phyloP scores from a whole-genome alignment of 352 stramenopile species.

The Phytopythium litorale region DNA sequence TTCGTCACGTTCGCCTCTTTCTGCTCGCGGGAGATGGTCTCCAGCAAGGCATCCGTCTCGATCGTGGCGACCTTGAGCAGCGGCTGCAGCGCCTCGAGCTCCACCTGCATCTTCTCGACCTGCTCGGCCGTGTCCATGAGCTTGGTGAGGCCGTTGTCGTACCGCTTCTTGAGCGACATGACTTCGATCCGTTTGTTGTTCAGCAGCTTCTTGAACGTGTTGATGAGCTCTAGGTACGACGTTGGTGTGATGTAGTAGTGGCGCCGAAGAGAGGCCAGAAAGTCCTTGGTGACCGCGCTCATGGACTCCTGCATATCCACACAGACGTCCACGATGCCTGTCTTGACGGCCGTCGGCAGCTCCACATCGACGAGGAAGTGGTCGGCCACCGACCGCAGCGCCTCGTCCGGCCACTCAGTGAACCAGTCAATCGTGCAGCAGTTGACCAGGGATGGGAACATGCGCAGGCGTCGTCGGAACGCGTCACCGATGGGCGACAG shows the following conservation, averaged over 20 bases:
- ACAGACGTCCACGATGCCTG: conserved; percentile 92
- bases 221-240: conserved; percentile 94
- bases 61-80: conserved; percentile 91
- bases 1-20: conserved; percentile 87
- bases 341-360: conserved; percentile 67
- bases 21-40: conserved; percentile 88
- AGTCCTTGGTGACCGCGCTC: conserved; percentile 74
- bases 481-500: conserved; percentile 92
- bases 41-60: conserved; percentile 87
- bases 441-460: conserved; percentile 96
- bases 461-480: conserved; percentile 91
- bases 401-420: conserved; percentile 93
- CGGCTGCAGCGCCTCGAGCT: conserved; percentile 91
- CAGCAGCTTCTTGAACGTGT: conserved; percentile 94
- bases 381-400: conserved; percentile 89
- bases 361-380: conserved; percentile 91
- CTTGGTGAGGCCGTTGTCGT: conserved; percentile 92
- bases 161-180: conserved; percentile 87
- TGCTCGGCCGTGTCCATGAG: conserved; percentile 92
- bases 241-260: conserved; percentile 97
- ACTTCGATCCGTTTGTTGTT: conserved; percentile 90
- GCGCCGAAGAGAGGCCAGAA: conserved; percentile 80
- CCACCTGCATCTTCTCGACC: conserved; percentile 92
- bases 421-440: conserved; percentile 98
- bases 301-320: conserved; percentile 95